These are phyloP conservation scores for Ceratobasidium sp. DNA, from an alignment of 1,284 basidiomycete species.

Conservation along the genomic window DNA sequence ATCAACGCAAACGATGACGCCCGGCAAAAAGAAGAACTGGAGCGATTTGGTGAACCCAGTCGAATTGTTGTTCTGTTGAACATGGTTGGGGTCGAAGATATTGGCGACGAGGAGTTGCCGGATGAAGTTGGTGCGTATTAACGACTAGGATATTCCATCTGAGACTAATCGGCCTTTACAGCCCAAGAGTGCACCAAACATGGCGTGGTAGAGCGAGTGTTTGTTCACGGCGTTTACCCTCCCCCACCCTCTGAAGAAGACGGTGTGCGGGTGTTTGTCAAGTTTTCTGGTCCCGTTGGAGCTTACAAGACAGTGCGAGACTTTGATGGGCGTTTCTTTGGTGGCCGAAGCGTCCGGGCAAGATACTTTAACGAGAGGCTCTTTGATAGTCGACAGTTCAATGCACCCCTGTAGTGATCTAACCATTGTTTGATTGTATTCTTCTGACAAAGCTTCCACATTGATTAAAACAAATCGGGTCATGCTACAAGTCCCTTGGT, in stretches of 20 bases:
- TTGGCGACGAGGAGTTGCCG: conserved; percentile 83
- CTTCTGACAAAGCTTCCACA: no score
- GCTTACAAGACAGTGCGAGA: conserved; percentile 94
- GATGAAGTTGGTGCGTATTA: conserved; percentile 80
- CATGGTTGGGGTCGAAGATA: conserved; percentile 81
- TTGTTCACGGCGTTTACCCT: conserved; percentile 79
- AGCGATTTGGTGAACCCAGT: conserved; percentile 85
- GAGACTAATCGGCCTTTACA: conserved; percentile 14
- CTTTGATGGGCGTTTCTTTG: conserved; percentile 90
- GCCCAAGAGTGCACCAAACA: conserved; percentile 90
- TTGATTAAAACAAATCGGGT: no score
- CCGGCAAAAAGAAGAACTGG: conserved; percentile 72
- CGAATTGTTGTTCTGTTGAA: conserved; percentile 88
- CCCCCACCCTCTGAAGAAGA: conserved; percentile 66
- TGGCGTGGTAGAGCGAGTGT: conserved; percentile 87
- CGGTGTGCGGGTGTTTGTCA: conserved; percentile 82
- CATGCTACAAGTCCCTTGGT: no score
- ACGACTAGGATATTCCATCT: conserved; percentile 29
- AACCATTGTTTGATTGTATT: not conserved
- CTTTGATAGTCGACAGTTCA: conserved; percentile 51
- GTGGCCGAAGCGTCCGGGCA: conserved; percentile 81
- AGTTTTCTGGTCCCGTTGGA: conserved; percentile 86
- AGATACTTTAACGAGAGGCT: conserved; percentile 78
- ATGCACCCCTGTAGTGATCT: conserved; percentile 34
- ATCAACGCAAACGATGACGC: conserved; percentile 86